Evolutionary conservation across 371 early-diverging fungal species (phyloP).

Genomic region (Mortierella sp.): DNA sequence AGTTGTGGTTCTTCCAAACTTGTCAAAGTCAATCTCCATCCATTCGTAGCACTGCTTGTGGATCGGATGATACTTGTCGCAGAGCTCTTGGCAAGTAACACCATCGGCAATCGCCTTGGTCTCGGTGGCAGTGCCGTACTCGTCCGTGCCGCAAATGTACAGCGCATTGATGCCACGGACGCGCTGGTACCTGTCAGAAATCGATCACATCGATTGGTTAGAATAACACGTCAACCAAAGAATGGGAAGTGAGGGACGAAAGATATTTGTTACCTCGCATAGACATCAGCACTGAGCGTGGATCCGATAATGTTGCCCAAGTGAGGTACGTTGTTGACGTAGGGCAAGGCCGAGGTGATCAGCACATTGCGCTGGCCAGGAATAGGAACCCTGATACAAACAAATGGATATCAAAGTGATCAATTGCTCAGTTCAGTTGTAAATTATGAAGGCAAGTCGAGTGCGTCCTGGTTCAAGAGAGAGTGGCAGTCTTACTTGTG

Average conservation of each 20-base stretch:
- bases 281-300: conserved; percentile 98
- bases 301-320: conserved; percentile 99
- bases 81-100: conserved; percentile 90
- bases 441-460: not conserved
- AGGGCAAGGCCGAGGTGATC: conserved; percentile 99
- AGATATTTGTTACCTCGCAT: conserved; percentile 71
- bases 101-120: conserved; percentile 98
- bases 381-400: conserved; percentile 69
- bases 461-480: too few species aligned
- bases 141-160: conserved; percentile 99
- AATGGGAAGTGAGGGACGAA: not conserved
- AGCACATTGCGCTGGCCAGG: conserved; percentile 86
- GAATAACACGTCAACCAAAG: not conserved
- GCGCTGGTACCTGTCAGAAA: conserved; percentile 81
- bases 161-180: conserved; percentile 91
- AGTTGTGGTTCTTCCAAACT: conserved; percentile 98
- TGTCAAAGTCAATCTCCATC: conserved; percentile 97
- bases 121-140: conserved; percentile 99
- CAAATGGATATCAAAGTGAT: not conserved
- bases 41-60: conserved; percentile 96
- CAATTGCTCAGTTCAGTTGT: not conserved
- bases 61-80: conserved; percentile 95
- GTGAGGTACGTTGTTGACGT: conserved; percentile 99
- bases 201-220: not conserved
- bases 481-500: conserved; percentile 53